Evolutionary conservation across 108 stramenopile species (phyloP).

Genomic region (Pseudonitzschia pungens): DNA sequence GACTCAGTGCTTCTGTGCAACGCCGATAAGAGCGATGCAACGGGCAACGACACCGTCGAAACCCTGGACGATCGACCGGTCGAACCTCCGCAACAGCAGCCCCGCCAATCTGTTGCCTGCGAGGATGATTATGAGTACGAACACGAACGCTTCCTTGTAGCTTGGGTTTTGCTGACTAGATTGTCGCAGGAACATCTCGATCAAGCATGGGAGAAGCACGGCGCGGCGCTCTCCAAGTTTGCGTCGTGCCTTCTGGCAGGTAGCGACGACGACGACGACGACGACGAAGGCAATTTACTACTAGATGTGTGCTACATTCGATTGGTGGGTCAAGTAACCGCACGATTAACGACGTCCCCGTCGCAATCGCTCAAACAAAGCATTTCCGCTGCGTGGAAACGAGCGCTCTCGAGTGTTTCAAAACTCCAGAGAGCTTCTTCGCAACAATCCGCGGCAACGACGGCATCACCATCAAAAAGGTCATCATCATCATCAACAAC

Average conservation of each 20-base stretch:
- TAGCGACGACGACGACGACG: background rate
- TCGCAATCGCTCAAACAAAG: background rate
- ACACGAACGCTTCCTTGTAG: constrained; percentile 23
- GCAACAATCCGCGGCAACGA: background rate
- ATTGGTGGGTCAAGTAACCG: constrained; percentile 24
- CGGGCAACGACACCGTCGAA: background rate
- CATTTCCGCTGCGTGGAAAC: constrained; percentile 1
- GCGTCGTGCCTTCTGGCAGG: background rate
- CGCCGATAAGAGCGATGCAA: too few relatives aligned
- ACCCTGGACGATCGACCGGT: background rate
- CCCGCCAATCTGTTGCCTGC: too few relatives aligned
- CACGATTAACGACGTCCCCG: constrained; percentile 3
- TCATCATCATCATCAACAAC: background rate
- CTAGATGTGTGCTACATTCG: constrained; percentile 17
- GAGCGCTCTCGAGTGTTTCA: background rate
- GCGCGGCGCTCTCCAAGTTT: constrained; percentile 10
- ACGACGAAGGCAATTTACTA: background rate
- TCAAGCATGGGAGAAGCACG: constrained; percentile 16
- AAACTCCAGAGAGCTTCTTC: background rate
- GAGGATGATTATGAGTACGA: constrained; percentile 13
- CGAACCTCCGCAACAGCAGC: background rate
- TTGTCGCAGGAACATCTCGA: constrained; percentile 12
- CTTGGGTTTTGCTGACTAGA: constrained; percentile 32
- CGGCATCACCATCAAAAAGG: background rate
- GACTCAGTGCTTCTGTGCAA: background rate